Evolutionary conservation across 1,284 basidiomycete species (phyloP), one percentile per base, ranked within the genome.

Genomic region (Amylostereum areolatum): DNA sequence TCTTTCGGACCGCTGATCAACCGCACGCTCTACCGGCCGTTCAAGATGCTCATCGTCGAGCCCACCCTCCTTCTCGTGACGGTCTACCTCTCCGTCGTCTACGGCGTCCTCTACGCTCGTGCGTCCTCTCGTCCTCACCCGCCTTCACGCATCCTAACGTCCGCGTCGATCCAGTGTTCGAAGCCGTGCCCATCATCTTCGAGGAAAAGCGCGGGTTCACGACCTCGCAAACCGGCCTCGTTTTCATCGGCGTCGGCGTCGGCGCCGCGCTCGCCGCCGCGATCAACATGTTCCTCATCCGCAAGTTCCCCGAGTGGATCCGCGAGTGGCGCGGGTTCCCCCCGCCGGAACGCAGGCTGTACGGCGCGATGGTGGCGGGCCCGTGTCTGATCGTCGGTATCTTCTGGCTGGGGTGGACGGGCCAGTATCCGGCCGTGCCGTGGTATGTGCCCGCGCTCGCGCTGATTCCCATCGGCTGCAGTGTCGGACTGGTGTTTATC

Each of bases 41-140:
- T 85, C 66, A 62, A 75, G 47, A 85, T 88, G 81, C 72, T 88
- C 36, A 60, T 64, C 4, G 69, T 73, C 49, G 85, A 89, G 61
- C 82, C 83, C 2, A 84, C 87, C 51, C 66, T 89, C 25, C 65
- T 85, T 3, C 69, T 85, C 11, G 69, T 84, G 56, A 85, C 83
- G 2, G 53, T 83, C 27, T 88, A 89, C 66, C 75, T 89, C 10
- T 78, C 81, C 6, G 63, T 86, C 47, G 77, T 85, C 5, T 87
- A 87, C 57, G 81, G 82, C 25, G 63, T 86, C 4, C 70, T 87
- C 29, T 84, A 84, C 58, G 73, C 71, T 50, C 64, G 78, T 81
- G 57, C 57, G 77, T 72, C n/a, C n/a, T n/a, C n/a, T n/a, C n/a
- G n/a, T n/a, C n/a, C n/a, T n/a, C n/a, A 28, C 42, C 29, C 48